Evolutionary conservation across 208 protist genomes (phyloP).

Genomic region (Entamoeba invadens): DNA sequence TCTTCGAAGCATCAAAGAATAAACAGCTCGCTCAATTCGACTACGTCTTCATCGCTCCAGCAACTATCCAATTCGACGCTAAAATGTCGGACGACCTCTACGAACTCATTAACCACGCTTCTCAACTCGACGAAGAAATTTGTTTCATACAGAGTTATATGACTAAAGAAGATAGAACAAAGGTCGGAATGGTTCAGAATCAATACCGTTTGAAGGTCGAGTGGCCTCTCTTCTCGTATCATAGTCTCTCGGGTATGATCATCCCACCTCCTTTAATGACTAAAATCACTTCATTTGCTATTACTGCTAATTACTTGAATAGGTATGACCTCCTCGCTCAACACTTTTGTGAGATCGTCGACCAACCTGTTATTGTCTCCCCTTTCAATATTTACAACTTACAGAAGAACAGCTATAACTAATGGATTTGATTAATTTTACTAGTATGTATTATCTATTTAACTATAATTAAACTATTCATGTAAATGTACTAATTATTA

Average conservation of each 20-base stretch:
- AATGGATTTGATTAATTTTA: no score
- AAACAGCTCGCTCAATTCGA: background rate
- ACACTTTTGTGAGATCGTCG: background rate
- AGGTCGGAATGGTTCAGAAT: background rate
- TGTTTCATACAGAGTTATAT: background rate
- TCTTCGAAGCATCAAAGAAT: background rate
- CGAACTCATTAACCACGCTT: background rate
- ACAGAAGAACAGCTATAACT: no score
- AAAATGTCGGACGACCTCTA: background rate
- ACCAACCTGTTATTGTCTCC: background rate
- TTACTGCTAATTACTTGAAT: background rate
- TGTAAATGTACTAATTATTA: no score
- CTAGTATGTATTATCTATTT: no score
- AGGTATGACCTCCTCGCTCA: background rate
- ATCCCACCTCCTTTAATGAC: background rate
- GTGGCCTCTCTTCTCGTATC: background rate
- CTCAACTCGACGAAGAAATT: background rate
- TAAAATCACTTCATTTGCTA: background rate
- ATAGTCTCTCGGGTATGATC: background rate
- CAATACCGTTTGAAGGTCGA: background rate
- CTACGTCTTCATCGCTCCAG: background rate
- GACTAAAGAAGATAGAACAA: background rate
- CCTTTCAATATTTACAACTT: background rate
- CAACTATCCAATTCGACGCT: background rate
- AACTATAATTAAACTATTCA: no score